These are phyloP conservation scores for Astrephomene gubernaculifera DNA, from an alignment of 139 green algal species.

Conservation along the genomic window DNA sequence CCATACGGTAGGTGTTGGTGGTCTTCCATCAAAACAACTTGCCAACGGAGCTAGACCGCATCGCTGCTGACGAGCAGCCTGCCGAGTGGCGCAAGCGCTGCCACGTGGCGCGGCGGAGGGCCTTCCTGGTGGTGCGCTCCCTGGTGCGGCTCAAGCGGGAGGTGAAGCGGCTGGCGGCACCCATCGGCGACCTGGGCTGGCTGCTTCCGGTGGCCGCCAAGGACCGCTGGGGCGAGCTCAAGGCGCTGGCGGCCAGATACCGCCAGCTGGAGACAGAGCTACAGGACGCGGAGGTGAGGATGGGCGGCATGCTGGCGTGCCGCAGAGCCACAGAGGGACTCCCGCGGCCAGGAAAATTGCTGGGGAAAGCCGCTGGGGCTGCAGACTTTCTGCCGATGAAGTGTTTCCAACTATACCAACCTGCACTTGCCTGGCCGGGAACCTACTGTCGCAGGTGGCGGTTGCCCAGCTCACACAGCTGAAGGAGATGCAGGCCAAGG, in stretches of 20 bases:
- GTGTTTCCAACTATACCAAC: too few relatives aligned
- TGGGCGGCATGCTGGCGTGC: background rate
- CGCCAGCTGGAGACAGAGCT: conserved; percentile 1
- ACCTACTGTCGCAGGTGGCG: conserved; percentile 16
- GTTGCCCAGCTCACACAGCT: conserved; percentile 16
- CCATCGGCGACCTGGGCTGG: conserved; percentile 32
- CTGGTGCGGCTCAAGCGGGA: conserved; percentile 44
- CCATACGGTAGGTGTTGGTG: background rate
- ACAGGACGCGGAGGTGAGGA: conserved; percentile 13
- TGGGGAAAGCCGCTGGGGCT: too few relatives aligned
- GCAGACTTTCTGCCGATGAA: too few relatives aligned
- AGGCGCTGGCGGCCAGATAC: conserved; percentile 36
- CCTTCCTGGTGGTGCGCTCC: conserved; percentile 33
- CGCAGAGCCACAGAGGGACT: too few relatives aligned
- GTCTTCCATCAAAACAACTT: conserved; percentile 18
- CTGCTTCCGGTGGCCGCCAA: conserved; percentile 33
- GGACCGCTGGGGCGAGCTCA: conserved; percentile 42
- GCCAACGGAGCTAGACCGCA: conserved; percentile 43
- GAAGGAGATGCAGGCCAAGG: background rate
- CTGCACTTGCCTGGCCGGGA: too few relatives aligned
- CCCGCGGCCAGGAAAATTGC: too few relatives aligned
- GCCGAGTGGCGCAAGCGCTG: conserved; percentile 30
- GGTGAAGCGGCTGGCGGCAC: conserved; percentile 18
- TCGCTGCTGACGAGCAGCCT: background rate
- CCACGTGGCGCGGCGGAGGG: conserved; percentile 22